A percentile compares a stretch with the other conserved stretches of the same genome.
Conservation (phyloP, 2,329 filamentous ascomycete species). For the Ophiosphaerella herpotricha region DNA sequence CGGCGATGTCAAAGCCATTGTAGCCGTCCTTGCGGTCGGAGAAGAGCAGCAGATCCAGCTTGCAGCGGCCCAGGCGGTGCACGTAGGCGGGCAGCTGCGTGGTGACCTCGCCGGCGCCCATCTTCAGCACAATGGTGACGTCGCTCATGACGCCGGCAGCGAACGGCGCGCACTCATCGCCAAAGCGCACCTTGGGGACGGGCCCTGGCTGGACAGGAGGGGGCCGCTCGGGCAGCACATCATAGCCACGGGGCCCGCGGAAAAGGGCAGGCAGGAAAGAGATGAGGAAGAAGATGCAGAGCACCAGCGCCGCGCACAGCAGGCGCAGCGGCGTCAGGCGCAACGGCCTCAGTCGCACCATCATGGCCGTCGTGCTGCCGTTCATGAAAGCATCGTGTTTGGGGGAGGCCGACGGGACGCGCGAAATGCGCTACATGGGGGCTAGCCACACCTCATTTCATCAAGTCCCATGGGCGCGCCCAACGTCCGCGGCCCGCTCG, state of each 20-base stretch:
- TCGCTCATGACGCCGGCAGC: constrained; percentile 46
- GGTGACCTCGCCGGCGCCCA: constrained; percentile 61
- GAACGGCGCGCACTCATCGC: constrained; percentile 41
- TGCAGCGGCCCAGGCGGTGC: constrained; percentile 59
- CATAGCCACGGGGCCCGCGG: constrained; percentile 36
- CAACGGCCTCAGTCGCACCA: constrained; percentile 44
- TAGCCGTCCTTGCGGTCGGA: constrained; percentile 62
- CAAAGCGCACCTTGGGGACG: constrained; percentile 29
- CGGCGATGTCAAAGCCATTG: constrained; percentile 55
- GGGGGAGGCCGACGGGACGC: constrained; percentile 10
- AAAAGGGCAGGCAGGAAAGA: constrained; percentile 29
- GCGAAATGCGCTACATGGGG: constrained; percentile 11
- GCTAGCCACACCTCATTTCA: not conserved
- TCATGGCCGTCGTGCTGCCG: constrained; percentile 30
- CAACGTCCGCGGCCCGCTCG: constrained; percentile 3
- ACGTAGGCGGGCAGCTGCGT: constrained; percentile 63
- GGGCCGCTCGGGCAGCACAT: constrained; percentile 34
- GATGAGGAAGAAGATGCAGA: constrained; percentile 26
- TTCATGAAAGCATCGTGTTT: constrained; percentile 17
- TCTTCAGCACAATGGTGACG: constrained; percentile 61
- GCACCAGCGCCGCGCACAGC: constrained; percentile 32
- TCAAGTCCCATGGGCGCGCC: too few species aligned
- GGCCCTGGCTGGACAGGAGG: constrained; percentile 22
- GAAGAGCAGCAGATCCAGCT: constrained; percentile 61
- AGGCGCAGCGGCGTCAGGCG: constrained; percentile 40